Conservation (phyloP, 1,284 basidiomycete species). For the Pholiota adiposa region DNA sequence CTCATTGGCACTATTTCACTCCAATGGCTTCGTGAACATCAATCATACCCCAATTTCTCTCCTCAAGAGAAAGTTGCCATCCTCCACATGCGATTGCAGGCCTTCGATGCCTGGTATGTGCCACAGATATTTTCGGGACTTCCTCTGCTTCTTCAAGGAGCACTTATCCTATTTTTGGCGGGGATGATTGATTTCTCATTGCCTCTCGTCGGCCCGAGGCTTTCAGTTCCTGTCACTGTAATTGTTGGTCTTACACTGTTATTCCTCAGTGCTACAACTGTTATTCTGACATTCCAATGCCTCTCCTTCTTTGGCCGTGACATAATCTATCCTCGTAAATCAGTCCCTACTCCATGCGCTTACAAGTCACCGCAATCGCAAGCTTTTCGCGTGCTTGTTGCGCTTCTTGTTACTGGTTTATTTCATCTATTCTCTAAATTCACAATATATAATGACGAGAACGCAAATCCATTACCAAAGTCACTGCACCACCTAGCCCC, state of each 20-base stretch:
- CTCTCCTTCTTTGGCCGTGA: not conserved
- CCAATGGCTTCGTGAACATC: conserved; percentile 27
- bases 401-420: too few relatives aligned
- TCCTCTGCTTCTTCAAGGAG: conserved; percentile 27
- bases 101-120: conserved; percentile 28
- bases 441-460: too few relatives aligned
- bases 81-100: too few relatives aligned
- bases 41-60: conserved; percentile 17
- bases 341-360: conserved; percentile 11
- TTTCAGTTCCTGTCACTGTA: conserved; percentile 20
- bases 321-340: not conserved
- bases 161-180: too few relatives aligned
- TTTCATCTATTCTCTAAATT: too few relatives aligned
- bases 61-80: too few relatives aligned
- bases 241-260: conserved; percentile 21
- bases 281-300: conserved; percentile 21
- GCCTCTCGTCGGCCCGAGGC: conserved; percentile 20
- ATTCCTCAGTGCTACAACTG: conserved; percentile 23
- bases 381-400: not conserved
- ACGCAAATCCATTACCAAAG: too few relatives aligned
- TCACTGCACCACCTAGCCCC: not conserved
- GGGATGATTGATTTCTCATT: too few relatives aligned
- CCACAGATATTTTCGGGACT: conserved; percentile 26
- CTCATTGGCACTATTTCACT: conserved; percentile 26
- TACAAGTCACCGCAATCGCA: conserved; percentile 19